Evolutionary conservation across 306 rosid genomes (phyloP).

Genomic region (Quercus alba): DNA sequence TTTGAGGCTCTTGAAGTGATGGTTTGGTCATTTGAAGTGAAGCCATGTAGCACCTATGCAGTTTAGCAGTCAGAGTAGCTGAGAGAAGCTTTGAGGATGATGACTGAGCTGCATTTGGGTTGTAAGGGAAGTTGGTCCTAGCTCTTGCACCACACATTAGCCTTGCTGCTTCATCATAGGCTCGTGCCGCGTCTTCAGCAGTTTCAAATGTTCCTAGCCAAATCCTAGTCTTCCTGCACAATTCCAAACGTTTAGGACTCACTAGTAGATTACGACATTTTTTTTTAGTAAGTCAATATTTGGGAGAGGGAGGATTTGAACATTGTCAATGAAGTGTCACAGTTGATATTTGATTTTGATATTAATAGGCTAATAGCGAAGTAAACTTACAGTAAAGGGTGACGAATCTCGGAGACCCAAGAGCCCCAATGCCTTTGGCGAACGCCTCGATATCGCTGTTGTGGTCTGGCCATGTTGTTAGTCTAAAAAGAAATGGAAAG

Average conservation of each 20-base stretch:
- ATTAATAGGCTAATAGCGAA: not conserved
- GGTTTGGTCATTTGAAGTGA: conserved; percentile 74
- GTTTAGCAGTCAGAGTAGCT: conserved; percentile 80
- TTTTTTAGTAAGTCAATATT: too few species aligned
- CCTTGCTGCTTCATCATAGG: conserved; percentile 94
- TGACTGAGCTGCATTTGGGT: conserved; percentile 64
- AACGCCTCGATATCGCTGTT: conserved; percentile 93
- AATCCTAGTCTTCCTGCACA: conserved; percentile 84
- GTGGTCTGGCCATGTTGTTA: conserved; percentile 84
- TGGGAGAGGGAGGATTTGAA: too few species aligned
- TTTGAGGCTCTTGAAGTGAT: conserved; percentile 40
- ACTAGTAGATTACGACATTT: not conserved
- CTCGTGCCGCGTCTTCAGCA: conserved; percentile 90
- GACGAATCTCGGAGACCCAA: conserved; percentile 99
- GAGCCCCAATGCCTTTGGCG: conserved; percentile 99
- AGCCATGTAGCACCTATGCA: conserved; percentile 85
- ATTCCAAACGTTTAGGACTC: not conserved
- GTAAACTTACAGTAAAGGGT: conserved; percentile 77
- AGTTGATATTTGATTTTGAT: too few species aligned
- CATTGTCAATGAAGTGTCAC: too few species aligned
- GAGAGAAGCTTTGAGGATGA: conserved; percentile 89
- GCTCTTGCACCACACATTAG: conserved; percentile 91
- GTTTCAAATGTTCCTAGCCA: conserved; percentile 98
- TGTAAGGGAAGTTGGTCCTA: conserved; percentile 80
- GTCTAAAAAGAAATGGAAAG: conserved; percentile 30